Conservation (phyloP, 345 rosid genomes). For the Hirschfeldia incana region DNA sequence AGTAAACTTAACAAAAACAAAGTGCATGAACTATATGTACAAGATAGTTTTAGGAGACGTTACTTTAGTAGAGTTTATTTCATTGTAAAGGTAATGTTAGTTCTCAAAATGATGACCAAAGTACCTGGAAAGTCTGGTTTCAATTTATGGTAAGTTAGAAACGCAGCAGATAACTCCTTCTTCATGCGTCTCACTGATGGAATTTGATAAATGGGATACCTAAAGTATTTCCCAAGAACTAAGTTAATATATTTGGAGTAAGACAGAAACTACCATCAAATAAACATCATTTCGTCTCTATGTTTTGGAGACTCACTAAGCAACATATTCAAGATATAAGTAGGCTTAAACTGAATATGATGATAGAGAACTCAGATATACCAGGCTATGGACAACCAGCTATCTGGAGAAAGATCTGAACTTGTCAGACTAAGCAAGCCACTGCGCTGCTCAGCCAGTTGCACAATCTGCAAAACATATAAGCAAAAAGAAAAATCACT, state of each 20-base stretch:
- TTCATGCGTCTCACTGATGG: conserved; percentile 28
- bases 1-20: conserved; percentile 8
- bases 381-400: conserved; percentile 34
- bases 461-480: conserved; percentile 3
- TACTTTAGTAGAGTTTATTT: neutral
- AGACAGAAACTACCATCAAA: neutral
- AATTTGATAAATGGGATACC: conserved; percentile 51
- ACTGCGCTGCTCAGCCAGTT: conserved; percentile 8
- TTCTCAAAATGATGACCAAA: neutral
- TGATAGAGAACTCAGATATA: neutral
- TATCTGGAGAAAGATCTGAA: conserved; percentile 22
- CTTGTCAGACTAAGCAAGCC: conserved; percentile 18
- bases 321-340: neutral
- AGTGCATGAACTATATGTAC: neutral
- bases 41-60: neutral
- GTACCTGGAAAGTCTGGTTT: conserved; percentile 43
- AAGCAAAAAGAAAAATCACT: neutral
- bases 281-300: neutral
- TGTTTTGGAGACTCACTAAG: conserved; percentile 1
- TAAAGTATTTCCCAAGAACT: conserved; percentile 13
- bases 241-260: neutral
- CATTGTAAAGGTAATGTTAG: conserved; percentile 8
- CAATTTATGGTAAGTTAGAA: conserved; percentile 51
- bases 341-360: conserved; percentile 10
- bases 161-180: conserved; percentile 46